A percentile compares a stretch with the other conserved stretches of the same genome.
Evolutionary conservation across 495 filamentous ascomycete genomes (phyloP).

Genomic region (Talaromyces trachyspermus): DNA sequence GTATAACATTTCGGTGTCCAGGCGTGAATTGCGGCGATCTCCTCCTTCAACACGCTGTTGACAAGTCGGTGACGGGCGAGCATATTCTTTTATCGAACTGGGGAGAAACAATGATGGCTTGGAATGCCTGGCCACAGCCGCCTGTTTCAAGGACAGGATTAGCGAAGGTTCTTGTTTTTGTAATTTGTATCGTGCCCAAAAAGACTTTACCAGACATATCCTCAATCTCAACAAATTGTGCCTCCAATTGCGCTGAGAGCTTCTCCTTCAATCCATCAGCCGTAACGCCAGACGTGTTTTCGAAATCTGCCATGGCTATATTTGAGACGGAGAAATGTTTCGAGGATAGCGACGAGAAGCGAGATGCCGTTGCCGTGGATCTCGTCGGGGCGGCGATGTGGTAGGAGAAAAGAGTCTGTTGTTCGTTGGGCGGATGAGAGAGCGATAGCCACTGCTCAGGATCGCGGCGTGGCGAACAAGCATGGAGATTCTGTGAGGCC

Average conservation of each 20-base stretch:
- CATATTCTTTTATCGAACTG: constrained; percentile 80
- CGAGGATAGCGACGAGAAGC: constrained; percentile 31
- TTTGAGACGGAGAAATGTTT: constrained; percentile 32
- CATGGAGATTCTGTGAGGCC: not conserved
- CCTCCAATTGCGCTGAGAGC: constrained; percentile 65
- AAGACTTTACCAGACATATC: constrained; percentile 74
- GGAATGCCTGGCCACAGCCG: constrained; percentile 93
- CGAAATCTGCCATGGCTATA: constrained; percentile 45
- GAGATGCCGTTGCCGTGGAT: constrained; percentile 14
- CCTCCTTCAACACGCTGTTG: constrained; percentile 78
- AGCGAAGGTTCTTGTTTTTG: not conserved
- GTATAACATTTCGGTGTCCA: constrained; percentile 98
- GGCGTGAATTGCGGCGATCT: constrained; percentile 94
- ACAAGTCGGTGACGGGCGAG: constrained; percentile 85
- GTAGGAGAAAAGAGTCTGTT: constrained; percentile 15
- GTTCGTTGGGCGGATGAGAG: constrained; percentile 23
- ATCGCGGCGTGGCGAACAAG: constrained; percentile 11
- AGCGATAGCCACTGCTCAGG: constrained; percentile 40
- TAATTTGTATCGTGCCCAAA: constrained; percentile 1
- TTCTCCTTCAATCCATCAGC: constrained; percentile 58
- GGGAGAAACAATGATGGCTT: constrained; percentile 83
- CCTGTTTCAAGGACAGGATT: constrained; percentile 38
- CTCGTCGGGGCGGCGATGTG: not conserved
- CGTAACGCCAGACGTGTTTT: constrained; percentile 55
- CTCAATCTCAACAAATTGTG: constrained; percentile 81